These are phyloP conservation scores for Xylariaceae sp. DNA, from an alignment of 2,329 filamentous ascomycete species.

Conservation along the genomic window DNA sequence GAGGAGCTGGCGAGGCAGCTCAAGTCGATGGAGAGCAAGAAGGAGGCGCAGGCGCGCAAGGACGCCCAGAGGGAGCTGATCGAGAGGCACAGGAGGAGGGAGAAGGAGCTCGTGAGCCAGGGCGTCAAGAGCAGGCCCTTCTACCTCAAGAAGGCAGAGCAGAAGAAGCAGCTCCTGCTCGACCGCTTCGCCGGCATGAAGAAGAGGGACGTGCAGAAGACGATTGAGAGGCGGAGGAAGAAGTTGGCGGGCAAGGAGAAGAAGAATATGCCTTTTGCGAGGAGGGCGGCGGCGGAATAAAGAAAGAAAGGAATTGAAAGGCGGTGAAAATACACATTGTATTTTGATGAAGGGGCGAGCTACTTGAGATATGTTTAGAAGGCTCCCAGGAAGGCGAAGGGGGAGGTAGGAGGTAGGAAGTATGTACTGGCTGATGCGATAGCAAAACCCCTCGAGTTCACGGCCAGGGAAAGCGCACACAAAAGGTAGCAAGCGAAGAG, in stretches of 20 bases:
- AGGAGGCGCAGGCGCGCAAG: conserved; percentile 64
- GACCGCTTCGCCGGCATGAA: conserved; percentile 80
- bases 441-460: too few relatives aligned
- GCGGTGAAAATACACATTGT: neutral
- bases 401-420: too few relatives aligned
- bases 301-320: neutral
- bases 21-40: conserved; percentile 70
- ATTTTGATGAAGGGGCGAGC: neutral
- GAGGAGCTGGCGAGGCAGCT: conserved; percentile 66
- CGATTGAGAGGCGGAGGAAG: conserved; percentile 83
- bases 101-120: conserved; percentile 78
- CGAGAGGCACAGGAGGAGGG: conserved; percentile 69
- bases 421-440: too few relatives aligned
- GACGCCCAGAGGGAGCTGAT: conserved; percentile 66
- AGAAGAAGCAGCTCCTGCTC: conserved; percentile 78
- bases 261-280: conserved; percentile 60
- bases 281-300: conserved; percentile 31
- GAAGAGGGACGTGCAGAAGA: conserved; percentile 74
- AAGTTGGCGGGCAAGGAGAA: conserved; percentile 83
- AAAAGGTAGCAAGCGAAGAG: too few relatives aligned
- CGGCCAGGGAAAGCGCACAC: too few relatives aligned
- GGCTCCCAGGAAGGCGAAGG: too few relatives aligned
- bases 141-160: conserved; percentile 86
- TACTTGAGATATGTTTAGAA: neutral
- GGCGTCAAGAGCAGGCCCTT: conserved; percentile 75